phyloP scores from a whole-genome alignment of 192 early-diverging fungal genomes.

The Diversispora eburnea region DNA sequence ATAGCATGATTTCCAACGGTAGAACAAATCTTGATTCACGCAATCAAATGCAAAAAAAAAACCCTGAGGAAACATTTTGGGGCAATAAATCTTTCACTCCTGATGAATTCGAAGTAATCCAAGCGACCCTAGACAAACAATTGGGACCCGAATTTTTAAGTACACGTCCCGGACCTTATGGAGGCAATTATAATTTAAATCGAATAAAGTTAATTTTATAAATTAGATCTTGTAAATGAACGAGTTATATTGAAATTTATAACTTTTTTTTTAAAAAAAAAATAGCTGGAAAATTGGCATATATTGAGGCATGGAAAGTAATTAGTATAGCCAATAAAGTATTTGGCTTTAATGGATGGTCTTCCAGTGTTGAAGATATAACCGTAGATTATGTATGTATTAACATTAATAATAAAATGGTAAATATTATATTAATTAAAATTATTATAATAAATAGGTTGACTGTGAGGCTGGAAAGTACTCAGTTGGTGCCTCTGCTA shows the following conservation, averaged over 20 bases:
- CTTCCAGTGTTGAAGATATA: slow-evolving; percentile 63
- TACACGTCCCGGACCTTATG: neutral
- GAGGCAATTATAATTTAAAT: neutral
- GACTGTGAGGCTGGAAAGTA: too few relatives aligned
- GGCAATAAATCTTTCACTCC: neutral
- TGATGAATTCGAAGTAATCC: neutral
- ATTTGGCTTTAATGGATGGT: slow-evolving; percentile 97
- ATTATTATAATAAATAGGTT: too few relatives aligned
- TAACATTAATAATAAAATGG: neutral
- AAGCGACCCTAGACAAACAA: neutral
- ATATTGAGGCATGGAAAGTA: slow-evolving; percentile 78
- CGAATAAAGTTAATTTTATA: too few relatives aligned
- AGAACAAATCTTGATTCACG: too few relatives aligned
- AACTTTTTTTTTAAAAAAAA: too few relatives aligned
- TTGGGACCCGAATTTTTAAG: slow-evolving; percentile 1
- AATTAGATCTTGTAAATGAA: neutral
- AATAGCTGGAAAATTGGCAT: slow-evolving; percentile 55
- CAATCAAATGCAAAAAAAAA: neutral
- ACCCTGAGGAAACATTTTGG: neutral
- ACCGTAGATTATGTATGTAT: slow-evolving; percentile 70
- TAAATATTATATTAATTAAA: neutral
- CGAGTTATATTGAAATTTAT: neutral
- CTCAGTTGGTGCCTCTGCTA: too few relatives aligned
- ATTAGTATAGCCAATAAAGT: slow-evolving; percentile 88
- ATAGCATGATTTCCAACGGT: too few relatives aligned